phyloP scores from a whole-genome alignment of 257 asterid genomes.

The Osmanthus fragrans region DNA sequence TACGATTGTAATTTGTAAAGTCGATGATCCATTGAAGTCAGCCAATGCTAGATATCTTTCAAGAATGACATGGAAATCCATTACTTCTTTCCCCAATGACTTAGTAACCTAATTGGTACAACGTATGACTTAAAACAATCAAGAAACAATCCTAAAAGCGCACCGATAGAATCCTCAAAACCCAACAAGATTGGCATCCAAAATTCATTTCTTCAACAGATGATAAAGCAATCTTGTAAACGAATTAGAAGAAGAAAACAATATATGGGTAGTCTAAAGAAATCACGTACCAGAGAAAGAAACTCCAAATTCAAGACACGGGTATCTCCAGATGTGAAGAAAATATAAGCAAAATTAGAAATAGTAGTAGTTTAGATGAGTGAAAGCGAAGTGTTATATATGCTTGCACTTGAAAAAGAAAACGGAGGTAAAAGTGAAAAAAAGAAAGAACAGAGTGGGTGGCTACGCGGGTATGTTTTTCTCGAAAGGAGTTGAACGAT shows the following conservation, averaged over 20 bases:
- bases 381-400: not conserved
- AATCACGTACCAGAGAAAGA: slow-evolving; percentile 39
- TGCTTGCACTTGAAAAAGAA: not conserved
- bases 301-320: slow-evolving; percentile 13
- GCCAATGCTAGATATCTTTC: too few species aligned
- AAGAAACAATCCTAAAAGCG: not conserved
- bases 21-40: too few species aligned
- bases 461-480: slow-evolving; percentile 2
- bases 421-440: not conserved
- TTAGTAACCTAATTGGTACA: too few species aligned
- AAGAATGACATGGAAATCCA: too few species aligned
- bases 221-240: not conserved
- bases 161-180: slow-evolving; percentile 19
- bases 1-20: too few species aligned
- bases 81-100: too few species aligned
- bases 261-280: not conserved
- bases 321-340: slow-evolving; percentile 28
- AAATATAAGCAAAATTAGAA: slow-evolving; percentile 24
- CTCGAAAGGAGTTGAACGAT: not conserved
- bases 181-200: not conserved
- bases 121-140: not conserved
- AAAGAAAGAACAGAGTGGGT: slow-evolving; percentile 36
- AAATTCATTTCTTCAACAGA: not conserved
- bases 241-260: slow-evolving; percentile 17
- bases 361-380: slow-evolving; percentile 33